Percentiles rank a stretch among this genome's conserved stretches.
phyloP scores from a whole-genome alignment of 495 filamentous ascomycete genomes.

The Aspergillus hancockii region DNA sequence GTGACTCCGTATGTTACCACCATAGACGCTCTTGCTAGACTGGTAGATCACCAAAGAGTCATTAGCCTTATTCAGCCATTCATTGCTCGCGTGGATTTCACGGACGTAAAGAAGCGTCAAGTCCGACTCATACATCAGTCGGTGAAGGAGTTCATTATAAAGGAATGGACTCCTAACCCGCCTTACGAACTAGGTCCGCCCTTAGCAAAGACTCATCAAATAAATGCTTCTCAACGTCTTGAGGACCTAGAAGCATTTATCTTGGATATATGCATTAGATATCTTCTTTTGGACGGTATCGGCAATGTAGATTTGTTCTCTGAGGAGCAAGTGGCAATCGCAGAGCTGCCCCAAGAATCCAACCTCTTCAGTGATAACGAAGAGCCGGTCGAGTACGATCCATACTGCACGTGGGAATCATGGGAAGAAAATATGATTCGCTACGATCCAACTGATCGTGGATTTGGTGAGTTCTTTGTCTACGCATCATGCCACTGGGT shows the following conservation, averaged over 20 bases:
- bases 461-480: slow-evolving; percentile 27
- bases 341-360: slow-evolving; percentile 21
- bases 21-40: slow-evolving; percentile 17
- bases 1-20: no score
- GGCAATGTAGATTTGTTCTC: no score
- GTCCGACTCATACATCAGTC: no score
- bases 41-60: slow-evolving; percentile 29
- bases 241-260: no score
- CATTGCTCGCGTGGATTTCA: slow-evolving; percentile 23
- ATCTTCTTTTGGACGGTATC: no score
- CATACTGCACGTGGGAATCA: slow-evolving; percentile 24
- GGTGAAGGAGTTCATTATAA: no score
- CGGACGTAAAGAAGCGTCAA: slow-evolving; percentile 23
- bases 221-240: no score
- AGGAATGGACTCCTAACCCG: no score
- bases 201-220: no score
- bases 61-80: slow-evolving; percentile 31
- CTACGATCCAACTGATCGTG: slow-evolving; percentile 22
- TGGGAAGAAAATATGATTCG: slow-evolving; percentile 28
- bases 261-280: no score
- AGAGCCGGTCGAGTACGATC: slow-evolving; percentile 18
- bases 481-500: slow-evolving; percentile 30
- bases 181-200: no score
- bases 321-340: no score
- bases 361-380: slow-evolving; percentile 17